A percentile compares a stretch with the other conserved stretches of the same genome.
Conservation (phyloP, 345 rosid species). For the Populus ilicifolia region DNA sequence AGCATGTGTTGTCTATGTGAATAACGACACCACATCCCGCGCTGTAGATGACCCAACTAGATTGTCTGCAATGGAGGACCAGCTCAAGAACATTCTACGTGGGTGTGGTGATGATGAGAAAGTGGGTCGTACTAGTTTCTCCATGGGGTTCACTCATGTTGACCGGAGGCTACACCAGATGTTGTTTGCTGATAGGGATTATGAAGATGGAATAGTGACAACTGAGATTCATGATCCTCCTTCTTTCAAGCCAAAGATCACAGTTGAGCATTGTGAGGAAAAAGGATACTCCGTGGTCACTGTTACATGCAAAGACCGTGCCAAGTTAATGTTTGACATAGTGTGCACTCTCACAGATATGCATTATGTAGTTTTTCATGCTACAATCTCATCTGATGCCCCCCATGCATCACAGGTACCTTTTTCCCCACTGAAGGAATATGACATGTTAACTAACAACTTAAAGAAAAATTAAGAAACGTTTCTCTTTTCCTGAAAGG, state of each 20-base stretch:
- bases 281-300: constrained; percentile 78
- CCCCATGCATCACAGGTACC: constrained; percentile 70
- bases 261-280: constrained; percentile 66
- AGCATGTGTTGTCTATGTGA: constrained; percentile 82
- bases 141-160: constrained; percentile 80
- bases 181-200: constrained; percentile 91
- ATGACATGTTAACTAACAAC: not conserved
- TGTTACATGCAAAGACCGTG: constrained; percentile 74
- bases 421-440: not conserved
- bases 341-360: constrained; percentile 95
- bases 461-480: not conserved
- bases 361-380: constrained; percentile 96
- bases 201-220: constrained; percentile 50
- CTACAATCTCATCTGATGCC: constrained; percentile 66
- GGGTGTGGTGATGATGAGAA: constrained; percentile 69
- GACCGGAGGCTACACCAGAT: constrained; percentile 92
- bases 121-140: constrained; percentile 60
- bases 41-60: constrained; percentile 62
- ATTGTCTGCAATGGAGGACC: constrained; percentile 67
- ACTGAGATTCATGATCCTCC: constrained; percentile 39
- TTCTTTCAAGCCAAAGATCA: constrained; percentile 47
- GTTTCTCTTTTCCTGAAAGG: not conserved
- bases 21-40: constrained; percentile 48
- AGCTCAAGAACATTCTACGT: constrained; percentile 65
- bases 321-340: constrained; percentile 84